Evolutionary conservation across 2,329 filamentous ascomycete genomes (phyloP).

Genomic region (Ophiostoma sp.): DNA sequence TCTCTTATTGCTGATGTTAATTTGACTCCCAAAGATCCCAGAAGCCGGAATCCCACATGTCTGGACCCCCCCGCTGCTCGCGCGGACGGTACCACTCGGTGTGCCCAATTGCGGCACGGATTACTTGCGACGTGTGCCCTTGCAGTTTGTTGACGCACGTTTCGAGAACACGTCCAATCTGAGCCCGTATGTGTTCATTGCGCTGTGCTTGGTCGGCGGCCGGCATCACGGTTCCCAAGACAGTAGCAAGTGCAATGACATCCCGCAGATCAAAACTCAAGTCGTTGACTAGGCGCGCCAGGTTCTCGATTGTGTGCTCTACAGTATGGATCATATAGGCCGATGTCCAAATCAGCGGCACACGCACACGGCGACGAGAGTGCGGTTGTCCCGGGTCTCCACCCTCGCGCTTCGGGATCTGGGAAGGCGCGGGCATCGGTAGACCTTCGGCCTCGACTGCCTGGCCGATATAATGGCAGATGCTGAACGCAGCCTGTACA

Average conservation of each 20-base stretch:
- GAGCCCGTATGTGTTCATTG: conserved; percentile 25
- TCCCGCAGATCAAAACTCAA: conserved; percentile 29
- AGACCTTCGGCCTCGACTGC: conserved; percentile 28
- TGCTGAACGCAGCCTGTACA: conserved; percentile 50
- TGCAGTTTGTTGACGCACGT: conserved; percentile 25
- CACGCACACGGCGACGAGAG: background rate
- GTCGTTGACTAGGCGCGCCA: conserved; percentile 27
- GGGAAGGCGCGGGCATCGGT: background rate
- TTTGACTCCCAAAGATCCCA: conserved; percentile 20
- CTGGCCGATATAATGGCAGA: conserved; percentile 51
- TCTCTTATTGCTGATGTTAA: background rate
- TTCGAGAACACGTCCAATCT: conserved; percentile 27
- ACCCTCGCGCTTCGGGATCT: background rate
- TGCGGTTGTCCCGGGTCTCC: background rate
- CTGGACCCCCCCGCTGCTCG: conserved; percentile 13
- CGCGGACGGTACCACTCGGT: background rate
- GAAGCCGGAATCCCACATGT: conserved; percentile 18
- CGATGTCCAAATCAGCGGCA: conserved; percentile 27
- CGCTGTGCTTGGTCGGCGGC: conserved; percentile 24
- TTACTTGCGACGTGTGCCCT: conserved; percentile 21
- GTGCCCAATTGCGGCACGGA: conserved; percentile 11
- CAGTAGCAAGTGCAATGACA: conserved; percentile 28
- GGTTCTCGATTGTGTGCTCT: conserved; percentile 28
- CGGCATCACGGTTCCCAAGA: conserved; percentile 29
- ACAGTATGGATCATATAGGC: conserved; percentile 28